phyloP scores from a whole-genome alignment of 352 stramenopile species.

The Phytopythium ostracodes region DNA sequence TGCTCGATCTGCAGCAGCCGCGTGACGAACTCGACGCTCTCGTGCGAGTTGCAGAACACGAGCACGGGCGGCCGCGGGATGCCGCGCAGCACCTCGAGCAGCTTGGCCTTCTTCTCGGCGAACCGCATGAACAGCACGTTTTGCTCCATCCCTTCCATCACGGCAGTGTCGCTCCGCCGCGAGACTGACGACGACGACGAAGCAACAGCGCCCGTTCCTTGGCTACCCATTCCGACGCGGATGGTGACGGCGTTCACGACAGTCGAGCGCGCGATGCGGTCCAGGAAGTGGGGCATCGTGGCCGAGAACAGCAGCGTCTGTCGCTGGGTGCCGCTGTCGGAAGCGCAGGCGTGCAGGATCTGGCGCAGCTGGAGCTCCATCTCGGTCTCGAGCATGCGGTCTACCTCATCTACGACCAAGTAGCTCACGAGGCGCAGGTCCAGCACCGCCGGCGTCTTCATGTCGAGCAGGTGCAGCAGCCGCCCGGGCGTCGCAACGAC shows the following conservation, averaged over 20 bases:
- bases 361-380: conserved; percentile 93
- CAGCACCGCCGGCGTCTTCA: conserved; percentile 10
- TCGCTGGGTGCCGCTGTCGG: conserved; percentile 23
- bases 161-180: not conserved
- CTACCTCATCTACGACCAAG: conserved; percentile 95
- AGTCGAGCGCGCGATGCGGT: conserved; percentile 90
- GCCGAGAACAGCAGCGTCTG: conserved; percentile 94
- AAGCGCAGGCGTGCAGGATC: conserved; percentile 76
- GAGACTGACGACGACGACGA: conserved; percentile 16
- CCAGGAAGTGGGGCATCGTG: conserved; percentile 89
- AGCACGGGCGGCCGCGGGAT: conserved; percentile 91
- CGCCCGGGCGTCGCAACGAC: conserved; percentile 57
- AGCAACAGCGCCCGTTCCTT: conserved; percentile 25
- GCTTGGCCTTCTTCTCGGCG: conserved; percentile 34
- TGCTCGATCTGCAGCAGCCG: conserved; percentile 92
- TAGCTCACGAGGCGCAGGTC: conserved; percentile 31
- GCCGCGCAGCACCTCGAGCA: conserved; percentile 52
- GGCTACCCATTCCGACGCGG: conserved; percentile 68
- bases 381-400: conserved; percentile 92
- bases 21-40: conserved; percentile 91
- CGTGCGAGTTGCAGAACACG: conserved; percentile 97
- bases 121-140: conserved; percentile 64
- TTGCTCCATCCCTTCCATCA: conserved; percentile 79
- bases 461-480: conserved; percentile 44
- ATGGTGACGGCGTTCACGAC: conserved; percentile 92